Evolutionary conservation across 768 basidiomycete genomes (phyloP).

Genomic region (Hypholoma sublateritium): DNA sequence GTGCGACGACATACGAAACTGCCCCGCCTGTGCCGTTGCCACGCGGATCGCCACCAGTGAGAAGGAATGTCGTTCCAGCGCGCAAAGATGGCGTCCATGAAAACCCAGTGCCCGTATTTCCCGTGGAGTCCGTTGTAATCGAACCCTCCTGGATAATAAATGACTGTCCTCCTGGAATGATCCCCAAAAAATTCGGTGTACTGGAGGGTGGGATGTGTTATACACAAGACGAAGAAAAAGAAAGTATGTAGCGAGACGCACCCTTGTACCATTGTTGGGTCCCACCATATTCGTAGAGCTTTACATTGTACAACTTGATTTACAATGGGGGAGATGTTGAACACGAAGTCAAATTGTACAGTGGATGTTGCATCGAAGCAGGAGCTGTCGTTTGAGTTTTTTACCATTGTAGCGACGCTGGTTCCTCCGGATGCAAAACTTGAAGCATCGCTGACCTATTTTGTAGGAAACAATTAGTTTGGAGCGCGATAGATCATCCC

Average conservation of each 20-base stretch:
- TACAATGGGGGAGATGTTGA: constrained; percentile 53
- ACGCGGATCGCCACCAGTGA: constrained; percentile 66
- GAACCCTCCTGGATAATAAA: constrained; percentile 57
- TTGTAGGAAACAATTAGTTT: too few relatives aligned
- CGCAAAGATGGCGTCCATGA: constrained; percentile 65
- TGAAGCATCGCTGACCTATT: constrained; percentile 34
- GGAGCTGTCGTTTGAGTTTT: constrained; percentile 45
- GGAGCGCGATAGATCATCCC: too few relatives aligned
- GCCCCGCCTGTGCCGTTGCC: constrained; percentile 74
- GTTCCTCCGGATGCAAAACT: constrained; percentile 75
- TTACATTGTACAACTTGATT: constrained; percentile 68
- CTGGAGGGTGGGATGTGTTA: constrained; percentile 38
- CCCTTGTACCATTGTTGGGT: constrained; percentile 50
- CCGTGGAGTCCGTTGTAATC: constrained; percentile 37
- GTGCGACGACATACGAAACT: constrained; percentile 49
- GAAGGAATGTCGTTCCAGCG: constrained; percentile 61
- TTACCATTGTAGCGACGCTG: constrained; percentile 61
- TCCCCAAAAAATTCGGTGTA: constrained; percentile 57
- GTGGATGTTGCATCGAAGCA: constrained; percentile 56
- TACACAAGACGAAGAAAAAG: too few relatives aligned
- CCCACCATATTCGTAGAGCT: constrained; percentile 70
- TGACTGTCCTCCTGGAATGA: constrained; percentile 80
- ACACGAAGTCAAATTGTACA: constrained; percentile 48
- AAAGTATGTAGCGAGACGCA: constrained; percentile 24
- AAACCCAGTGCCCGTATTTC: constrained; percentile 59